Evolutionary conservation across 2,329 filamentous ascomycete species (phyloP).

Genomic region (Neocatenulostroma microsporum): DNA sequence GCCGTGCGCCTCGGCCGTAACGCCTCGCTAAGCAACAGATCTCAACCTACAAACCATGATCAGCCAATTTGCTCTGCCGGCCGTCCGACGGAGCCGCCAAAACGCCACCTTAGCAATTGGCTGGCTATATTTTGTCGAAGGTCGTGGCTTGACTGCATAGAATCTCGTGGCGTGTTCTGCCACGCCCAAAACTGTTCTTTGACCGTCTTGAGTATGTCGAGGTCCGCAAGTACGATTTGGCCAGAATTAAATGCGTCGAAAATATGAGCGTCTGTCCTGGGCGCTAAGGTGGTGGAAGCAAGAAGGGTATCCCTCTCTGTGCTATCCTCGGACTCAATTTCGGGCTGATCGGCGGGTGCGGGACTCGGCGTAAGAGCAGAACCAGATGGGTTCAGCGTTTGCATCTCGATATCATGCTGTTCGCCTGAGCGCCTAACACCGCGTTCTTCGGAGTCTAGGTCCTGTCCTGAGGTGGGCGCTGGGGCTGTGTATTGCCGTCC

Average conservation of each 20-base stretch:
- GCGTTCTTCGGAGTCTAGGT: conserved; percentile 53
- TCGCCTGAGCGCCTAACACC: conserved; percentile 40
- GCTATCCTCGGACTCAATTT: conserved; percentile 9
- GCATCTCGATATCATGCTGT: conserved; percentile 35
- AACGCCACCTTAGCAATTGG: conserved; percentile 12
- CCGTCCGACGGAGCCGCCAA: conserved; percentile 6
- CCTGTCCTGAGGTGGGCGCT: conserved; percentile 34
- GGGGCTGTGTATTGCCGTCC: conserved; percentile 6
- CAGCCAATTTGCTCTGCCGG: conserved; percentile 5
- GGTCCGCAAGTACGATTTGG: conserved; percentile 39
- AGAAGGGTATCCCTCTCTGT: conserved; percentile 14
- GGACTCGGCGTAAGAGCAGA: conserved; percentile 3
- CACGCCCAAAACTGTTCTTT: conserved; percentile 36
- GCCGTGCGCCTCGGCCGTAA: too few relatives aligned
- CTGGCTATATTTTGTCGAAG: conserved; percentile 10
- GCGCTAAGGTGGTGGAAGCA: conserved; percentile 11
- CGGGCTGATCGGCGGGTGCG: conserved; percentile 6
- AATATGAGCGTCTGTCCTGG: conserved; percentile 26
- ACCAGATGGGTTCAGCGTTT: conserved; percentile 26
- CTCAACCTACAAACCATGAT: conserved; percentile 6
- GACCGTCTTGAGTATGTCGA: conserved; percentile 35
- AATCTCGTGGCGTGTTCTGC: conserved; percentile 21
- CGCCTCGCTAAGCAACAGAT: conserved; percentile 5
- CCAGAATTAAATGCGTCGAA: conserved; percentile 42
- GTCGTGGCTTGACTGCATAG: background rate